Evolutionary conservation across 306 rosid species (phyloP).

Genomic region (Nissolia schottii): DNA sequence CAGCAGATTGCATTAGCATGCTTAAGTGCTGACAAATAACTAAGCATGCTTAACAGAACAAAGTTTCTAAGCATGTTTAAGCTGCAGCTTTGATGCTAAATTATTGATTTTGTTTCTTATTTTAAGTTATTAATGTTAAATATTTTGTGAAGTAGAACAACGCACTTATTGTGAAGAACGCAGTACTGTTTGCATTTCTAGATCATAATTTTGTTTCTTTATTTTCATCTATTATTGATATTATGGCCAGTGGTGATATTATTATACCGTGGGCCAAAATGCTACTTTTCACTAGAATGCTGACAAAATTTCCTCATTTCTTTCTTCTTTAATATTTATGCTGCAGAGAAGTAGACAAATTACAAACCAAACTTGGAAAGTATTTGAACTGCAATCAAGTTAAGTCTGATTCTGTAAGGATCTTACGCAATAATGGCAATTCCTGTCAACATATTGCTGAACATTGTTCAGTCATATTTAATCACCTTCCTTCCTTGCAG

Average conservation of each 20-base stretch:
- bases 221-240: background rate
- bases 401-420: conserved; percentile 50
- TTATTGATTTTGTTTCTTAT: background rate
- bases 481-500: conserved; percentile 28
- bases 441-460: conserved; percentile 9
- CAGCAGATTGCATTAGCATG: background rate
- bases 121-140: background rate
- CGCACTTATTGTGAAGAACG: conserved; percentile 3
- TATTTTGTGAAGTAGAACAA: background rate
- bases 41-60: background rate
- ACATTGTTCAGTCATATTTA: conserved; percentile 16
- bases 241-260: conserved; percentile 1
- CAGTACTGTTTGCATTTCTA: conserved; percentile 7
- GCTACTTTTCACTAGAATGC: background rate
- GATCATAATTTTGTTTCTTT: conserved; percentile 8
- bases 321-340: conserved; percentile 16
- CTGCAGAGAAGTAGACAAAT: conserved; percentile 61
- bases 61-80: conserved; percentile 4
- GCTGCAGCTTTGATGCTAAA: background rate
- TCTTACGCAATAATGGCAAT: conserved; percentile 13
- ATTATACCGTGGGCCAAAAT: background rate
- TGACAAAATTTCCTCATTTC: conserved; percentile 15
- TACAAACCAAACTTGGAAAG: conserved; percentile 46
- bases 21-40: background rate
- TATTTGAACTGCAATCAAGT: conserved; percentile 46